A percentile compares a stretch with the other conserved stretches of the same genome.
Evolutionary conservation across 2,329 filamentous ascomycete species (phyloP).

Genomic region (Penicillium sp.): DNA sequence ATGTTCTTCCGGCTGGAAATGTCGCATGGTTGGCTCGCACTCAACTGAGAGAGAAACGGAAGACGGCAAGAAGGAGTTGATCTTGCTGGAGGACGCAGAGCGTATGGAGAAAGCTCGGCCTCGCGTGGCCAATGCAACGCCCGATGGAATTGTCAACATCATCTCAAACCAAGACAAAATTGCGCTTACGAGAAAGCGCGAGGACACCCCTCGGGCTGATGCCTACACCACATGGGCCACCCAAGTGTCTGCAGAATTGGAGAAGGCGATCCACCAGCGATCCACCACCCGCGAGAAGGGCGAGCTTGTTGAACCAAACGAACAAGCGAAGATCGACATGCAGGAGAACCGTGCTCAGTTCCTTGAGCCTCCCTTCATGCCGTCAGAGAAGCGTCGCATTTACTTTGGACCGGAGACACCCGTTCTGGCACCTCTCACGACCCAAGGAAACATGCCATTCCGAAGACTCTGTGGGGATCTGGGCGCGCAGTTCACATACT

Average conservation of each 20-base stretch:
- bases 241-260: slow-evolving; percentile 54
- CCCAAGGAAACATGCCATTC: slow-evolving; percentile 94
- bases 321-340: slow-evolving; percentile 6
- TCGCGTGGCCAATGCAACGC: slow-evolving; percentile 32
- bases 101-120: slow-evolving; percentile 44
- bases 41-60: slow-evolving; percentile 74
- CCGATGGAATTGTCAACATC: slow-evolving; percentile 72
- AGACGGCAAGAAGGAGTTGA: slow-evolving; percentile 79
- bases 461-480: slow-evolving; percentile 84
- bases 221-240: slow-evolving; percentile 76
- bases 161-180: slow-evolving; percentile 70
- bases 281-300: slow-evolving; percentile 23
- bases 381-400: slow-evolving; percentile 88
- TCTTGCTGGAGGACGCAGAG: slow-evolving; percentile 62
- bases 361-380: slow-evolving; percentile 79
- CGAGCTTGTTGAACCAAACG: slow-evolving; percentile 3
- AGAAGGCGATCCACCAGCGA: slow-evolving; percentile 52
- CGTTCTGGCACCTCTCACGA: slow-evolving; percentile 89
- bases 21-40: slow-evolving; percentile 84
- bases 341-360: slow-evolving; percentile 76
- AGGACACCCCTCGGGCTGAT: slow-evolving; percentile 71
- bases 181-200: slow-evolving; percentile 70
- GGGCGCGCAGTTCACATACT: slow-evolving; percentile 91
- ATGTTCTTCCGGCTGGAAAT: slow-evolving; percentile 89
- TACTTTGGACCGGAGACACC: slow-evolving; percentile 96